Base-by-base conservation (phyloP, 371 early-diverging fungal species). In the Mortierella sp. region DNA sequence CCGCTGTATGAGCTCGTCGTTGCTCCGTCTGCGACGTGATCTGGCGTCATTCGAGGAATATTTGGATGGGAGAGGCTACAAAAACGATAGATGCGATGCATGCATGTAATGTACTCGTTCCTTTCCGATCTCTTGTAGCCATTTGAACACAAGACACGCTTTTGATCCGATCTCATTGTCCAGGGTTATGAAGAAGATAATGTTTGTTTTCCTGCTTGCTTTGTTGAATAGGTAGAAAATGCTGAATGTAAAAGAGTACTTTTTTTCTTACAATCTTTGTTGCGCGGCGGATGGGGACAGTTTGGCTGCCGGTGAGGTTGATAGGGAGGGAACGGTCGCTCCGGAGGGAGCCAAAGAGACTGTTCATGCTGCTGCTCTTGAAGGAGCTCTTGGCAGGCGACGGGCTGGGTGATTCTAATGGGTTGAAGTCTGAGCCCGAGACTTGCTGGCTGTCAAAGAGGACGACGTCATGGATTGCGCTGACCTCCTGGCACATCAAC, bases 401-500 rank as follows among this genome's bases (percentile, higher is more conserved):
- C 2, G 85, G 83, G 49, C 77, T 82, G 70, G 87, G 78, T 21
- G 80, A 83, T 3, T 80, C 77, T 8, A 77, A 43, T 38, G 83
- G 75, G 74, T 44, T 46, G 72, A 27, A 77, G 49, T 81, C 76
- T 54, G 79, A 29, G 65, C 74, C 72, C n/a, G 71, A 55, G 76
- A 75, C 75, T 29, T 80, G 79, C 72, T 77, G 76, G 75, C 83
- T 83, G 75, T 89, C 89, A 77, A 84, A 88, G 35, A 89, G 83
- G 12, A 88, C 87, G n/a, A 88, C 74, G 41, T 89, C 88, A 21
- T 83, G 80, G 43, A 80, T 78, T n/a, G 87, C 79, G 56, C 81
- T 83, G 60, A 84, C 89, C 71, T 89, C 88, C 79, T 89, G 89
- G 63, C 89, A 89, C 65, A 89, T 72, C 55, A 89, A 77, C 60